Conservation (phyloP, 208 protist genomes). For the Trypanosoma conorhini region DNA sequence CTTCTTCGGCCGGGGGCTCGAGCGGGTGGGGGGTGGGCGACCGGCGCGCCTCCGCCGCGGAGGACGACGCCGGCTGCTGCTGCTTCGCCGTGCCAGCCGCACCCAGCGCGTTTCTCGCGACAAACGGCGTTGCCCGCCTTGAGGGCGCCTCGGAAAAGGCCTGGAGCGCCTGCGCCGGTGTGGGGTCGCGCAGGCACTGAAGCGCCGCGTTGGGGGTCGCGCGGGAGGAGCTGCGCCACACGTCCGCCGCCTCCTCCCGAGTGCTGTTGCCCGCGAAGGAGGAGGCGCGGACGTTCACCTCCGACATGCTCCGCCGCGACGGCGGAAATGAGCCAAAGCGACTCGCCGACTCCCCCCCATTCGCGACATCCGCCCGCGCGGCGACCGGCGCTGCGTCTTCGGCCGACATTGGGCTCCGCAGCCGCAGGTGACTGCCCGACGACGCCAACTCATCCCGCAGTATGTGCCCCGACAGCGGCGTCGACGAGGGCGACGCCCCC, state of each 20-base stretch:
- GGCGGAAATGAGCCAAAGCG: not conserved
- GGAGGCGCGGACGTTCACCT: not conserved
- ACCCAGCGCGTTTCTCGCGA: not conserved
- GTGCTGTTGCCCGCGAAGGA: not conserved
- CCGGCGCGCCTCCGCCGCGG: not conserved
- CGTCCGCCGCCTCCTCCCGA: not conserved
- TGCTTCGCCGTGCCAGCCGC: not conserved
- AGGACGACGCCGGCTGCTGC: not conserved
- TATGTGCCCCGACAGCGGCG: not conserved
- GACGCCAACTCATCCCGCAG: conserved; percentile 2
- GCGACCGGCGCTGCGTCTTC: not conserved
- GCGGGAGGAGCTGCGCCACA: not conserved
- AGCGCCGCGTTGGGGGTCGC: not conserved
- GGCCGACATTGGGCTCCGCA: not conserved
- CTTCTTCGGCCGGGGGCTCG: not conserved
- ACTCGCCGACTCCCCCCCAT: not conserved
- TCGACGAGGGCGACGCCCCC: not conserved
- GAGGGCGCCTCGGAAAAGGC: conserved; percentile 9
- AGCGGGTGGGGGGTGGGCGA: not conserved
- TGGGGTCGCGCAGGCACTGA: not conserved
- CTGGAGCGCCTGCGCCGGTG: not conserved
- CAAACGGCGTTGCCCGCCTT: not conserved
- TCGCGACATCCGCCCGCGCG: not conserved
- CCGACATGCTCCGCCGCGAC: not conserved
- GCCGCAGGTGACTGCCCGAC: not conserved